phyloP scores from a whole-genome alignment of 2,329 filamentous ascomycete species.

The Dryadomyces quercus-mongolicae region DNA sequence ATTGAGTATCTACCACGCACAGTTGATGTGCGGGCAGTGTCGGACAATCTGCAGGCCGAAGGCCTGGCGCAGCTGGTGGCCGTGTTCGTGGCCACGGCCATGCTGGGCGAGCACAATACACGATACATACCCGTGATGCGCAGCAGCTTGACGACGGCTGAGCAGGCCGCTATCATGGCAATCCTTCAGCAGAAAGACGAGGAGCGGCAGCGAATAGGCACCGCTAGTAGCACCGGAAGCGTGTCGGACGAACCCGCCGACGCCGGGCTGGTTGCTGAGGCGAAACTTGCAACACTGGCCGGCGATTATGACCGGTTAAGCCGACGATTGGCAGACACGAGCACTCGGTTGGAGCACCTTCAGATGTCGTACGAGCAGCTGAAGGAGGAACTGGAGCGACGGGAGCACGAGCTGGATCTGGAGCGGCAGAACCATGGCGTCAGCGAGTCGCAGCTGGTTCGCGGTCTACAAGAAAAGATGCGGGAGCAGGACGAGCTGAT shows the following conservation, averaged over 20 bases:
- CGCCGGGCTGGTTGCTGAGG: conserved; percentile 43
- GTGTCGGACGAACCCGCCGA: conserved; percentile 26
- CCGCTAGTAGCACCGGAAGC: conserved; percentile 25
- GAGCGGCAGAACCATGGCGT: conserved; percentile 41
- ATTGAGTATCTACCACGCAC: conserved; percentile 13
- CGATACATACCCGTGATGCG: conserved; percentile 20
- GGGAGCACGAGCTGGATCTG: conserved; percentile 40
- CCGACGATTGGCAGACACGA: conserved; percentile 46
- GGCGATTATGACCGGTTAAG: conserved; percentile 39
- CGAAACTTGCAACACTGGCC: conserved; percentile 37
- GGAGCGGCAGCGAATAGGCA: conserved; percentile 23
- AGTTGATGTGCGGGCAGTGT: conserved; percentile 12
- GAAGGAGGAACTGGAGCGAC: conserved; percentile 46
- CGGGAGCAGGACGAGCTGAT: conserved; percentile 62
- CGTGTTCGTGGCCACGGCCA: conserved; percentile 26
- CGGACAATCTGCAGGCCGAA: conserved; percentile 12
- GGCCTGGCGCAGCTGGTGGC: conserved; percentile 10
- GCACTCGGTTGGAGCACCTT: conserved; percentile 46
- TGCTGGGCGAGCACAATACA: conserved; percentile 18
- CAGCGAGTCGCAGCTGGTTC: conserved; percentile 38
- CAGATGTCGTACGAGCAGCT: conserved; percentile 53
- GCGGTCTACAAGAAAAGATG: conserved; percentile 42
- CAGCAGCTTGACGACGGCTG: conserved; percentile 19
- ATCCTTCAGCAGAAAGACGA: conserved; percentile 34
- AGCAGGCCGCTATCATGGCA: conserved; percentile 33